phyloP scores from a whole-genome alignment of 768 basidiomycete genomes.

The Pluteus cervinus region DNA sequence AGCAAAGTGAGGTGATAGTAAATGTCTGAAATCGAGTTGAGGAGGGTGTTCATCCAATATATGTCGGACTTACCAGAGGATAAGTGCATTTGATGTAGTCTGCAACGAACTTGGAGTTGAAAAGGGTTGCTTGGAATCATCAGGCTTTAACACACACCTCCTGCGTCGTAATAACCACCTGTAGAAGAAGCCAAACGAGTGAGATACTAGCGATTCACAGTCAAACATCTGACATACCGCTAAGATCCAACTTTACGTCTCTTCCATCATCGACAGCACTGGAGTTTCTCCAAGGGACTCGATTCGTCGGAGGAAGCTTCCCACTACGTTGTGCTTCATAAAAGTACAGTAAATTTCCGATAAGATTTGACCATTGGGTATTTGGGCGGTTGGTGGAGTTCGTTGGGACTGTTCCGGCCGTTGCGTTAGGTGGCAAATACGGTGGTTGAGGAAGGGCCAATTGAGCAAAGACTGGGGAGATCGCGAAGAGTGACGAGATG shows the following conservation, averaged over 20 bases:
- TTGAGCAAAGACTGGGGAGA: constrained; percentile 39
- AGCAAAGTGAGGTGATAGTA: constrained; percentile 79
- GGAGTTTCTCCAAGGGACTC: constrained; percentile 85
- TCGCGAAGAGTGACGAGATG: too few species aligned
- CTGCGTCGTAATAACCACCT: constrained; percentile 89
- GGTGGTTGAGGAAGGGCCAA: constrained; percentile 59
- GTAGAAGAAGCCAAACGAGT: constrained; percentile 2
- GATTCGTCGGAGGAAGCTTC: constrained; percentile 54
- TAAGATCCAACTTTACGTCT: constrained; percentile 68
- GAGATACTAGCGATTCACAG: background rate
- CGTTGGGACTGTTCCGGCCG: constrained; percentile 49
- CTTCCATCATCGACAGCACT: constrained; percentile 73
- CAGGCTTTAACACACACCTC: too few species aligned
- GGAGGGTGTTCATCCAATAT: constrained; percentile 1
- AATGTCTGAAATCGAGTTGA: constrained; percentile 47
- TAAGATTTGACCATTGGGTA: constrained; percentile 73
- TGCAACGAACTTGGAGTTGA: constrained; percentile 18
- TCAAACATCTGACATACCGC: constrained; percentile 32
- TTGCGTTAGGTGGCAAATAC: constrained; percentile 55
- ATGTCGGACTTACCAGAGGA: constrained; percentile 53
- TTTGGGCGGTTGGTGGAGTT: constrained; percentile 44
- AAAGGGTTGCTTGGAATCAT: too few species aligned
- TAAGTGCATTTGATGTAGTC: constrained; percentile 89
- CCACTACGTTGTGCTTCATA: constrained; percentile 92
- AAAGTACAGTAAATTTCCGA: constrained; percentile 81